A percentile compares a stretch with the other conserved stretches of the same genome.
Conservation (phyloP, 2,329 filamentous ascomycete species). For the Ilyonectria sp. region DNA sequence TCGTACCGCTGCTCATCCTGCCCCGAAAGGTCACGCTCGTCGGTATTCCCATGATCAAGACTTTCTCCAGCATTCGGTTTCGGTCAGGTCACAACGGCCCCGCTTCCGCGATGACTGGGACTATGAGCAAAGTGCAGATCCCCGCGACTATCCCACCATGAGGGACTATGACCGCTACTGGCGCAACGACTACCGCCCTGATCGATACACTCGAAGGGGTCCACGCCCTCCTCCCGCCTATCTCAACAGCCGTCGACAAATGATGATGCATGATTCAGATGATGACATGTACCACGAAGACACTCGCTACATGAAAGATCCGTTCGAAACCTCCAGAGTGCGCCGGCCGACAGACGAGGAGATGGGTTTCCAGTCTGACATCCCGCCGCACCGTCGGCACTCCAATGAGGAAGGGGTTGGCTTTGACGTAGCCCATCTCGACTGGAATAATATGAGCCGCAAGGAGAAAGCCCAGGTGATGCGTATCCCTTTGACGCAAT, state of each 20-base stretch:
- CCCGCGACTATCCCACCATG: constrained; percentile 38
- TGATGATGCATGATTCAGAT: constrained; percentile 43
- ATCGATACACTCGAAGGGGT: constrained; percentile 44
- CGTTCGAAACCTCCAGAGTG: constrained; percentile 31
- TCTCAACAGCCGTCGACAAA: constrained; percentile 40
- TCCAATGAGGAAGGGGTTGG: constrained; percentile 30
- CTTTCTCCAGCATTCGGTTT: constrained; percentile 40
- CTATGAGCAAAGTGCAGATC: constrained; percentile 35
- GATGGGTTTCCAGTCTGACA: constrained; percentile 35
- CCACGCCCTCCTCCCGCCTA: constrained; percentile 45
- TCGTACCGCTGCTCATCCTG: constrained; percentile 35
- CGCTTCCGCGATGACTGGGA: constrained; percentile 47
- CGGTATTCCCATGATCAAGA: constrained; percentile 43
- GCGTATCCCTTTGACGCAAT: constrained; percentile 60
- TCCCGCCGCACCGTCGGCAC: constrained; percentile 28
- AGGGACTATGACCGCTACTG: constrained; percentile 47
- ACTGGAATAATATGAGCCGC: constrained; percentile 57
- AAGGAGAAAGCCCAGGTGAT: constrained; percentile 60
- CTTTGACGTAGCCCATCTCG: constrained; percentile 46
- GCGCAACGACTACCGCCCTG: constrained; percentile 40
- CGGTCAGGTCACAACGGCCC: constrained; percentile 39
- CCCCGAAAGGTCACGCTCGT: constrained; percentile 28
- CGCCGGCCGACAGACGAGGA: constrained; percentile 45
- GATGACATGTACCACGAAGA: constrained; percentile 45
- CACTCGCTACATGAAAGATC: constrained; percentile 33